Conservation (phyloP, 148 eudicot species). For the Chenopodium berlandieri region DNA sequence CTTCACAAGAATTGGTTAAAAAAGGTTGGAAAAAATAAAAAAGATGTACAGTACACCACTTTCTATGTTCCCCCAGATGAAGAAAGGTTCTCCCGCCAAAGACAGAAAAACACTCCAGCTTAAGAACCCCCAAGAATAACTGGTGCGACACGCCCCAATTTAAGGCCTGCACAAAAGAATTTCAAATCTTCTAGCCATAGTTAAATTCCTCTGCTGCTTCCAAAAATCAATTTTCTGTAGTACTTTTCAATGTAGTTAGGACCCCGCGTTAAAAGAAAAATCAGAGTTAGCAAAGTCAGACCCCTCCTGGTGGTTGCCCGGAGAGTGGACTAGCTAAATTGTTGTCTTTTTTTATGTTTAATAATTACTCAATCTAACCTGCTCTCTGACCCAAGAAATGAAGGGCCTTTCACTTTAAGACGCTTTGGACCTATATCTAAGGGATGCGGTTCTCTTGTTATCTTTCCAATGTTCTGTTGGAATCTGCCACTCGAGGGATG, state of each 20-base stretch:
- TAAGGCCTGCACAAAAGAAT: constrained; percentile 41
- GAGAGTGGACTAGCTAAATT: constrained; percentile 22
- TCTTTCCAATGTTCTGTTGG: constrained; percentile 29
- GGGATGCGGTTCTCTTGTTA: constrained; percentile 32
- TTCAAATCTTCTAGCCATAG: constrained; percentile 19
- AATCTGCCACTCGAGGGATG: constrained; percentile 25
- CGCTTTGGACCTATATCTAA: constrained; percentile 57
- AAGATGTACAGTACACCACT: constrained; percentile 46
- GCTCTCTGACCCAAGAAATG: constrained; percentile 34
- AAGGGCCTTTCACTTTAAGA: constrained; percentile 69
- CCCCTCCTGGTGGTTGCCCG: constrained; percentile 18
- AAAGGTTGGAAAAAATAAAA: constrained; percentile 6
- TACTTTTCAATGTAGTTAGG: constrained; percentile 27
- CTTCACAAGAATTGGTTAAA: constrained; percentile 37
- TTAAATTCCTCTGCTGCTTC: constrained; percentile 35
- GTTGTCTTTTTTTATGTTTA: constrained; percentile 6
- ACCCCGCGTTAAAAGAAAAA: constrained; percentile 32
- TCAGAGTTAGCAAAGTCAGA: constrained; percentile 51
- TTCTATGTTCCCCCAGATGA: constrained; percentile 20
- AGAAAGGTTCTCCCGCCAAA: constrained; percentile 53
- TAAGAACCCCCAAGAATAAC: constrained; percentile 37
- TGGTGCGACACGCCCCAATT: constrained; percentile 26
- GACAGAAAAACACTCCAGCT: constrained; percentile 48
- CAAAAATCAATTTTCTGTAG: constrained; percentile 19
- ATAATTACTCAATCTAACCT: constrained; percentile 33